Base-by-base conservation (phyloP, 768 basidiomycete genomes). In the Pholiota conissans region DNA sequence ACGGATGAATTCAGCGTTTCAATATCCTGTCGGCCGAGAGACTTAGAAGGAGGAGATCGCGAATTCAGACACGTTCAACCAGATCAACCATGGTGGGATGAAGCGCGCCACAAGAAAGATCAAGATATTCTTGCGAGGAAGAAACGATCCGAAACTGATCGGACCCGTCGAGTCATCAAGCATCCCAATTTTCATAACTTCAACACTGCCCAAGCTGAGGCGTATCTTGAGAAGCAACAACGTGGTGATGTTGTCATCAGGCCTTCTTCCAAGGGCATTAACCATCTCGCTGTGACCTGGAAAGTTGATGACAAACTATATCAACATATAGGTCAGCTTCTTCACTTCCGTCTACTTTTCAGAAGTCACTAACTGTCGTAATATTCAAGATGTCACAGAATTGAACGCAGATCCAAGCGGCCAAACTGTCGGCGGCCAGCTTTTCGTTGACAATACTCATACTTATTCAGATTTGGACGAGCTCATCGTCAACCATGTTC, bases 161-260 rank as follows among this genome's bases (percentile, higher is more conserved):
- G 84, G 59, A 83, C 86, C 32, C 84, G 93, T 58, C 80, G 96
- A 24, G 86, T 96, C 52, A 92, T 99, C 76, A 94, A 98, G 70
- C 97, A 99, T 71, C 97, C 96, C 2, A 95, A 96, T 72, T 99
- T 98, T 84, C 91, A 95, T 69, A 93, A 97, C 67, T 87, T 96
- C 79, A 95, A 93, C 62, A 86, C 91, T 6, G 76, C 81, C 13
- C 90, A 97, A 63, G 95, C 97, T 1, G 97, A 98, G 73, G 81
- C 86, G 32, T 91, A 89, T 68, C 78, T 99, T 59, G 90, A 93
- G 63, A 87, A 87, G 63, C 91, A 93, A 69, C 93, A 95, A 64
- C 85, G 93, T 18, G 97, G 97, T 9, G 97, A 98, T 71, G 95
- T 96, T 37, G 91, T 98, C 39, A 94, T 99, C 61, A 80, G 97